A percentile compares a stretch with the other conserved stretches of the same genome.
phyloP scores from a whole-genome alignment of 2,329 filamentous ascomycete genomes.

The Pseudocercospora eumusae region DNA sequence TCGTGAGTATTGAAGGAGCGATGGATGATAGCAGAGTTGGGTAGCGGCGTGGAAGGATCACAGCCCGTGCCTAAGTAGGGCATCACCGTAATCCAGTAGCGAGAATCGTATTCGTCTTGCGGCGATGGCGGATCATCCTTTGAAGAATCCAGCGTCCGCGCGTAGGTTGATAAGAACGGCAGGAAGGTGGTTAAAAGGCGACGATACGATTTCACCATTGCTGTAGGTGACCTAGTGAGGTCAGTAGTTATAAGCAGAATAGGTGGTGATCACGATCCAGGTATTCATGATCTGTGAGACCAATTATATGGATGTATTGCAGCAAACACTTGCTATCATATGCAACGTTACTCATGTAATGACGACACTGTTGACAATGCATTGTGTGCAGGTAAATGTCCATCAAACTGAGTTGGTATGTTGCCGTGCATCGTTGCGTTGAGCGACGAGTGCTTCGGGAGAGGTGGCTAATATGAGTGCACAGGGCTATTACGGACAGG shows the following conservation, averaged over 20 bases:
- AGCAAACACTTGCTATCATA: neutral
- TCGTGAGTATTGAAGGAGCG: constrained; percentile 1
- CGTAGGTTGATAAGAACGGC: neutral
- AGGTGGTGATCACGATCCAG: neutral
- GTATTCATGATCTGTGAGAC: neutral
- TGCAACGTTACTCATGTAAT: neutral
- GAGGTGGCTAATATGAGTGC: no score
- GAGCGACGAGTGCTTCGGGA: no score
- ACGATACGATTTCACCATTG: neutral
- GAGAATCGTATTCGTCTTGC: neutral
- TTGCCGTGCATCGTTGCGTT: no score
- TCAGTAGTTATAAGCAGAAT: neutral
- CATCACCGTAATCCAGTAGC: constrained; percentile 2
- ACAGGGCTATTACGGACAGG: no score
- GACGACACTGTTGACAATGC: neutral
- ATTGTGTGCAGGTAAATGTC: neutral
- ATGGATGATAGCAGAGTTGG: constrained; percentile 1
- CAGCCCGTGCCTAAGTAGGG: neutral
- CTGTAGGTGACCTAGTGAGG: neutral
- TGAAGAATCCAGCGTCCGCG: neutral
- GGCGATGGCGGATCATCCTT: neutral
- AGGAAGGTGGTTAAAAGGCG: neutral
- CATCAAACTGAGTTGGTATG: no score
- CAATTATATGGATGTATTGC: no score
- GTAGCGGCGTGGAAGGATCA: neutral